Conservation (phyloP, 495 filamentous ascomycete genomes). For the Neurospora tetrasperma region DNA sequence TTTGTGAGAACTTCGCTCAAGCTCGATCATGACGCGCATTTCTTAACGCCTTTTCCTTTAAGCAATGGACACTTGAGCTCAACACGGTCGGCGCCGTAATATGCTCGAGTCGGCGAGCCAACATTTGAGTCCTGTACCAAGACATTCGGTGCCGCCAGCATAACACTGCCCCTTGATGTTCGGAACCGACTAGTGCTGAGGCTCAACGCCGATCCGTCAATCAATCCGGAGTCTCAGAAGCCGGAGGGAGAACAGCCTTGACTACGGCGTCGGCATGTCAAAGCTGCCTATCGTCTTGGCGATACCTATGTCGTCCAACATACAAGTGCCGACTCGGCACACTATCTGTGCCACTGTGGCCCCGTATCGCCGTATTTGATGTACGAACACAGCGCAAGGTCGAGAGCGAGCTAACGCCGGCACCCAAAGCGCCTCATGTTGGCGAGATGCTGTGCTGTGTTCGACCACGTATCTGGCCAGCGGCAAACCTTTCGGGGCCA, state of each 20-base stretch:
- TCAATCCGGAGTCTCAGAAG: background rate
- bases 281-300: background rate
- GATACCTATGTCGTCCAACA: background rate
- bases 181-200: background rate
- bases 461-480: background rate
- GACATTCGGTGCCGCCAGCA: background rate
- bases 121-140: background rate
- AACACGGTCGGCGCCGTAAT: background rate
- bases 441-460: background rate
- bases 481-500: background rate
- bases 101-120: background rate
- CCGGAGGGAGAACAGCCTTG: background rate
- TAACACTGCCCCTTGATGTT: background rate
- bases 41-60: background rate
- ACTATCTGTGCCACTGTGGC: background rate
- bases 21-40: background rate
- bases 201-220: background rate
- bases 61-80: background rate
- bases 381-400: background rate
- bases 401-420: background rate
- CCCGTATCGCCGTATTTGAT: background rate
- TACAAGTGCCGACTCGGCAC: background rate
- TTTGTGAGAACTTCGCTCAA: background rate
- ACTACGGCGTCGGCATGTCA: background rate
- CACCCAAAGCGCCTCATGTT: background rate